Percentiles rank a stretch among this genome's conserved stretches.
phyloP scores from a whole-genome alignment of 129 eudicot species.

The Chrysanthemum seticuspe region DNA sequence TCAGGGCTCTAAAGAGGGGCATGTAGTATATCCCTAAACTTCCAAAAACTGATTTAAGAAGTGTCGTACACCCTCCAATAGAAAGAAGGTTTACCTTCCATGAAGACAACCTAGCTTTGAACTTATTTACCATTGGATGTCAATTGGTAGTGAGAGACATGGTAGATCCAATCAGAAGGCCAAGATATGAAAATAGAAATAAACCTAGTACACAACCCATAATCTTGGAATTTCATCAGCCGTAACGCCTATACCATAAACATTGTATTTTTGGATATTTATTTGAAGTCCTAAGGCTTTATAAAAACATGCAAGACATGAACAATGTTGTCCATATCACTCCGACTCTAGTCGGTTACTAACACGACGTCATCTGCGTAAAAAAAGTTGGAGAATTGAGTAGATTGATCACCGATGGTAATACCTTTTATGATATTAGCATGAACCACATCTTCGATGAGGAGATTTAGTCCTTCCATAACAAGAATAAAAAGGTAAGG shows the following conservation, averaged over 20 bases:
- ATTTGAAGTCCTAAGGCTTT: neutral
- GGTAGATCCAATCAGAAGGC: too few species aligned
- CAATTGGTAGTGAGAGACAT: too few species aligned
- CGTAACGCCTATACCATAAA: neutral
- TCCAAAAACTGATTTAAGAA: too few species aligned
- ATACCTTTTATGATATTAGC: neutral
- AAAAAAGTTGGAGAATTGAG: neutral
- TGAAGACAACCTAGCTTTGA: too few species aligned
- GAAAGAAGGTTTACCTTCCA: too few species aligned
- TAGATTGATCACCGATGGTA: neutral
- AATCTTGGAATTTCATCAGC: neutral
- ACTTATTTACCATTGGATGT: too few species aligned
- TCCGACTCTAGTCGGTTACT: neutral
- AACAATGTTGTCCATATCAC: neutral
- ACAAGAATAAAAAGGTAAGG: too few species aligned
- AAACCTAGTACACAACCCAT: neutral
- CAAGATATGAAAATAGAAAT: too few species aligned
- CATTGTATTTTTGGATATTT: neutral
- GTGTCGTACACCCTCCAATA: too few species aligned
- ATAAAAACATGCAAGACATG: neutral
- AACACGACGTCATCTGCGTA: neutral
- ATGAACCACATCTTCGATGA: neutral
- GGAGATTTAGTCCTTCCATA: neutral
- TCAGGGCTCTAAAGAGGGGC: too few species aligned
- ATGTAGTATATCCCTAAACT: too few species aligned